A percentile compares a stretch with the other conserved stretches of the same genome.
These are phyloP conservation scores for Deinandra increscens DNA, from an alignment of 129 eudicot species.

Conservation along the genomic window DNA sequence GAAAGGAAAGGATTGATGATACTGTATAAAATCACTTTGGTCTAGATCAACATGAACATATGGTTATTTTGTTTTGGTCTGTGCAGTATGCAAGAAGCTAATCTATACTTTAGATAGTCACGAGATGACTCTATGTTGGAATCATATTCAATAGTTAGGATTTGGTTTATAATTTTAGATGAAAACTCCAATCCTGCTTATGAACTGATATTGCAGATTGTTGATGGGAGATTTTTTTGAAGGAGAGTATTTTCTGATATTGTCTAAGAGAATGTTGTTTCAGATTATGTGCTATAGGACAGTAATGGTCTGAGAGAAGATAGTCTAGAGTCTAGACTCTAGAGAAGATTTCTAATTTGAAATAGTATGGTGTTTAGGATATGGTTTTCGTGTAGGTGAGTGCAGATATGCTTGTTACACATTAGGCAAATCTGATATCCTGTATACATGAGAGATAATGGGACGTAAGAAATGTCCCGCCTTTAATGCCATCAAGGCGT, in stretches of 20 bases:
- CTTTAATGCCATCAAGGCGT: not conserved
- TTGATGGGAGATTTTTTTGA: not conserved
- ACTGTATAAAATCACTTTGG: not conserved
- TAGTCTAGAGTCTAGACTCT: not conserved
- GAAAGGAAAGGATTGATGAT: not conserved
- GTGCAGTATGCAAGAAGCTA: not conserved
- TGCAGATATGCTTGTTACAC: not conserved
- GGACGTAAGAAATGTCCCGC: not conserved
- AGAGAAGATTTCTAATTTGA: not conserved
- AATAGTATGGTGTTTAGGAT: not conserved
- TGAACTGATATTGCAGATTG: not conserved
- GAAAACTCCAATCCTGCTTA: not conserved
- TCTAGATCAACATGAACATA: slow-evolving; percentile 4
- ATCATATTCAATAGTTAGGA: not conserved
- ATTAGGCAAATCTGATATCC: not conserved
- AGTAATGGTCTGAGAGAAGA: not conserved
- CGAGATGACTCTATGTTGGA: not conserved
- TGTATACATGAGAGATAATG: not conserved
- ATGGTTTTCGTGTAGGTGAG: not conserved
- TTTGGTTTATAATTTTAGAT: not conserved
- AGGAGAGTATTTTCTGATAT: not conserved
- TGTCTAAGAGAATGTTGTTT: not conserved
- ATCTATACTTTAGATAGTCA: not conserved
- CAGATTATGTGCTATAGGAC: not conserved
- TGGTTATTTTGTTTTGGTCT: not conserved